phyloP scores from a whole-genome alignment of 306 rosid species.

The Acmispon strigosus region DNA sequence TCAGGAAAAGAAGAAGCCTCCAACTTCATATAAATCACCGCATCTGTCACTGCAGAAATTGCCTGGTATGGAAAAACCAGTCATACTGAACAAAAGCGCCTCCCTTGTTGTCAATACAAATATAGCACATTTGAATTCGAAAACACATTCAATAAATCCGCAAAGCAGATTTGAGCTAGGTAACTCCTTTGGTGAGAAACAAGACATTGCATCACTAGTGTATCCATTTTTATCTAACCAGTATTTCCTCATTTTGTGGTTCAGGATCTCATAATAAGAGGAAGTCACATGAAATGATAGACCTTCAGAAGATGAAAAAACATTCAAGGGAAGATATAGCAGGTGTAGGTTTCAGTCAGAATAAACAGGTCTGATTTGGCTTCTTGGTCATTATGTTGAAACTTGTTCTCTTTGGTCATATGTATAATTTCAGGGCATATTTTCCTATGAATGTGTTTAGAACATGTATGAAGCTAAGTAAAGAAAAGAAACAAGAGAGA shows the following conservation, averaged over 20 bases:
- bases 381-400: constrained; percentile 13
- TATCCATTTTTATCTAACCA: constrained; percentile 6
- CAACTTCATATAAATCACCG: background rate
- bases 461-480: too few species aligned
- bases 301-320: constrained; percentile 30
- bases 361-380: constrained; percentile 40
- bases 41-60: constrained; percentile 13
- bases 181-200: constrained; percentile 23
- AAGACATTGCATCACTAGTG: background rate
- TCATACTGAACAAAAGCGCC: constrained; percentile 7
- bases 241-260: constrained; percentile 14
- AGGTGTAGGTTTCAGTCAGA: constrained; percentile 20
- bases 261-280: constrained; percentile 54
- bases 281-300: constrained; percentile 36
- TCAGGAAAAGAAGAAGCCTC: constrained; percentile 32
- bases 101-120: constrained; percentile 16
- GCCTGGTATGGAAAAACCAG: constrained; percentile 23
- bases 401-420: background rate
- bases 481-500: too few species aligned
- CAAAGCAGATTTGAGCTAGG: constrained; percentile 39
- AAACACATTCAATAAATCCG: constrained; percentile 9
- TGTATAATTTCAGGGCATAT: background rate
- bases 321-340: constrained; percentile 23
- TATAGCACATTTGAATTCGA: constrained; percentile 16
- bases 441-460: background rate